phyloP scores from a whole-genome alignment of 441 rosid genomes.

The Oxalis stricta region DNA sequence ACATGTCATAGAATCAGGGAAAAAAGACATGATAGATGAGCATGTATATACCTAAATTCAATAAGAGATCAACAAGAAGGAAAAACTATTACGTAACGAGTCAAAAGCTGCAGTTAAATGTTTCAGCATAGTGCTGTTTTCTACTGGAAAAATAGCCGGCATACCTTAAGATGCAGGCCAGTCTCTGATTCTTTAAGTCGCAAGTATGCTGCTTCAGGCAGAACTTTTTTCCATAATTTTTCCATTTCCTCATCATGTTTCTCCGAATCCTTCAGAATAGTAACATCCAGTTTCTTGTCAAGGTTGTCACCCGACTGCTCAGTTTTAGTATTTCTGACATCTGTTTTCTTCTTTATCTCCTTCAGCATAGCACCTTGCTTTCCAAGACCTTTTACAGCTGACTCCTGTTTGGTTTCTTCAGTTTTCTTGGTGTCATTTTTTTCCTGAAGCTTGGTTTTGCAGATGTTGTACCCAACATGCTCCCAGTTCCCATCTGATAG shows the following conservation, averaged over 20 bases:
- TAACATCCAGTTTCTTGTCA: constrained; percentile 40
- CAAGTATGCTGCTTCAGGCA: constrained; percentile 52
- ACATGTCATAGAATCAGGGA: constrained; percentile 1
- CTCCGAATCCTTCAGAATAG: constrained; percentile 33
- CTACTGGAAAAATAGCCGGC: constrained; percentile 12
- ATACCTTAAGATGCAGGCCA: constrained; percentile 70
- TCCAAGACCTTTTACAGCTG: constrained; percentile 68
- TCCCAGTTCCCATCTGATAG: constrained; percentile 79
- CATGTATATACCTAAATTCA: not conserved
- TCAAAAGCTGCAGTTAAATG: constrained; percentile 5
- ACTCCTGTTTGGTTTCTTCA: constrained; percentile 61
- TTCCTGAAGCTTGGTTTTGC: constrained; percentile 67
- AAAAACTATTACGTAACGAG: constrained; percentile 2
- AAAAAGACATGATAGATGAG: not conserved
- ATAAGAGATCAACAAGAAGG: constrained; percentile 6
- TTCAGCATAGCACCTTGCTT: constrained; percentile 73
- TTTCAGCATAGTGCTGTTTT: not conserved
- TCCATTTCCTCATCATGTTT: constrained; percentile 41
- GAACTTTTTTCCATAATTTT: constrained; percentile 41
- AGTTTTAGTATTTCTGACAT: constrained; percentile 33
- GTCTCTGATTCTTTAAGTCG: constrained; percentile 78
- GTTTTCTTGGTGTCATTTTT: constrained; percentile 54
- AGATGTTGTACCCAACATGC: constrained; percentile 82
- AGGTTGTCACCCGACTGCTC: constrained; percentile 26
- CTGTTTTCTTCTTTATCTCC: constrained; percentile 59